These are phyloP conservation scores for Capsicum chinense DNA, from an alignment of 257 asterid genomes.

Conservation along the genomic window DNA sequence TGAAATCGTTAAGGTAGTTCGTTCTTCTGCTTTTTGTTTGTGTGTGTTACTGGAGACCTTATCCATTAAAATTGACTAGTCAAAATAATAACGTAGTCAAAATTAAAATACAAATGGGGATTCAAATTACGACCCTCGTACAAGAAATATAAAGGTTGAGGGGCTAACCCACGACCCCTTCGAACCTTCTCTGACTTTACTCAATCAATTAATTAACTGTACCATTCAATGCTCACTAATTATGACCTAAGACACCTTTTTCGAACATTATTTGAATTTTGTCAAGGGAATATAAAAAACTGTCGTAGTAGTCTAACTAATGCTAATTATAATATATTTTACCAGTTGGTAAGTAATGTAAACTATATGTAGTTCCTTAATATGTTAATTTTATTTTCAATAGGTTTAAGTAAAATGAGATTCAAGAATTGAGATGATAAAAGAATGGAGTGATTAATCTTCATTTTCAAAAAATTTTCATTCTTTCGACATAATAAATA, in stretches of 20 bases:
- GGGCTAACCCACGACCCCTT: neutral
- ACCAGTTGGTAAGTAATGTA: too few relatives aligned
- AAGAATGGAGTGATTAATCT: neutral
- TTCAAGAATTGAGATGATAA: too few relatives aligned
- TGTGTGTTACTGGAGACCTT: neutral
- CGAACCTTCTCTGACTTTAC: neutral
- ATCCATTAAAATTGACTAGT: conserved; percentile 5
- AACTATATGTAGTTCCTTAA: too few relatives aligned
- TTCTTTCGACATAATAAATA: too few relatives aligned
- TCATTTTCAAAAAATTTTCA: too few relatives aligned
- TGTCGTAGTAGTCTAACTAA: neutral
- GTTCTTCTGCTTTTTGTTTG: too few relatives aligned
- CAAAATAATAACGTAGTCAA: conserved; percentile 15
- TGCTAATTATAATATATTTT: neutral
- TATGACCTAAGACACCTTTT: conserved; percentile 1
- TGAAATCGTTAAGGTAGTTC: too few relatives aligned
- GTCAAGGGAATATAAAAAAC: neutral
- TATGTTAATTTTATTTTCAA: too few relatives aligned
- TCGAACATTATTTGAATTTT: neutral
- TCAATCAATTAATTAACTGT: neutral
- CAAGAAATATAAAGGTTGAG: too few relatives aligned
- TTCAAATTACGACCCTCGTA: neutral
- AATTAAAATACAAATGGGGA: neutral
- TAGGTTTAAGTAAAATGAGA: neutral
- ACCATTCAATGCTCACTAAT: neutral